phyloP scores from a whole-genome alignment of 2,329 filamentous ascomycete genomes.

The Penicillium vulpinum region DNA sequence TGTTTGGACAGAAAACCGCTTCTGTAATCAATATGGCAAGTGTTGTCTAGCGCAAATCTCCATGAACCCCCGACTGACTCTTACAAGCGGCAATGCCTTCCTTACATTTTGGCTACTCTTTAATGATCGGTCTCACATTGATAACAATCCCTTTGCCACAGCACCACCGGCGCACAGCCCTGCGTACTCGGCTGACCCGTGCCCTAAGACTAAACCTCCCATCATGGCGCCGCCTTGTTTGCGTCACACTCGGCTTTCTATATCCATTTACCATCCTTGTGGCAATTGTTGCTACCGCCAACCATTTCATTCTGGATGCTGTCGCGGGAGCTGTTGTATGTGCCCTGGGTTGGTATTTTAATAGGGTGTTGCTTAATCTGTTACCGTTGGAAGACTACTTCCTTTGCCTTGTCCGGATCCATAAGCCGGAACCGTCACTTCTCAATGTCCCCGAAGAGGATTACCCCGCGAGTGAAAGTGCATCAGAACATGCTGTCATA shows the following conservation, averaged over 20 bases:
- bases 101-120: slow-evolving; percentile 72
- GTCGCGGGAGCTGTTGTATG: slow-evolving; percentile 68
- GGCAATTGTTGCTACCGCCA: slow-evolving; percentile 70
- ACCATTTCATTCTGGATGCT: slow-evolving; percentile 71
- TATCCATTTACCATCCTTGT: slow-evolving; percentile 67
- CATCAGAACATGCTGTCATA: background rate
- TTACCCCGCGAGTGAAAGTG: slow-evolving; percentile 14
- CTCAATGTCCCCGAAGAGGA: background rate
- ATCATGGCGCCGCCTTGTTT: slow-evolving; percentile 54
- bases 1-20: slow-evolving; percentile 71
- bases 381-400: slow-evolving; percentile 68
- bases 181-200: slow-evolving; percentile 32
- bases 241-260: slow-evolving; percentile 55
- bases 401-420: slow-evolving; percentile 61
- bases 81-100: slow-evolving; percentile 68
- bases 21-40: slow-evolving; percentile 73
- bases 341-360: slow-evolving; percentile 61
- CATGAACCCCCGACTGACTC: background rate
- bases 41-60: slow-evolving; percentile 3
- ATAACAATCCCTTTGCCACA: slow-evolving; percentile 63
- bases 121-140: slow-evolving; percentile 70
- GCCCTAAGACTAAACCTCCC: slow-evolving; percentile 44
- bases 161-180: slow-evolving; percentile 49
- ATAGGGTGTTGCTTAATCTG: slow-evolving; percentile 60
- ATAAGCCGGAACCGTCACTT: slow-evolving; percentile 57